These are phyloP conservation scores for Penicillium sp. DNA, from an alignment of 2,329 filamentous ascomycete species.

Conservation along the genomic window DNA sequence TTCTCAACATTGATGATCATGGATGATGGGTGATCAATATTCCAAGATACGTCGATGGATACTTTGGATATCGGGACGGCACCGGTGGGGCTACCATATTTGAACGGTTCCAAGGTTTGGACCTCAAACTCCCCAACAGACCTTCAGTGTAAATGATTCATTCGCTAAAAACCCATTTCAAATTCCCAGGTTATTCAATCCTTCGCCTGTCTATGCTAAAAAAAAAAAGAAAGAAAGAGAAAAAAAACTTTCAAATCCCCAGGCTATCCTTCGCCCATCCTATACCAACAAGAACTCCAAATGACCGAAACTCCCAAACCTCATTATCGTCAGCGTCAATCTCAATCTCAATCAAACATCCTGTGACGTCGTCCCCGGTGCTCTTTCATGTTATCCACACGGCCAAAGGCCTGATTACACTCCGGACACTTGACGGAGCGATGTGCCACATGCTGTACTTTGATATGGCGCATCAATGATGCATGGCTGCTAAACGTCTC, in stretches of 20 bases:
- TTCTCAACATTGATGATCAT: not conserved
- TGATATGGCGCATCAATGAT: not conserved
- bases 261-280: too few species aligned
- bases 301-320: too few species aligned
- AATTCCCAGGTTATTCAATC: too few species aligned
- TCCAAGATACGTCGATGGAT: not conserved
- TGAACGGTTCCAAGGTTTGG: too few species aligned
- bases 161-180: too few species aligned
- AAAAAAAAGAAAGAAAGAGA: too few species aligned
- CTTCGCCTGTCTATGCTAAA: too few species aligned
- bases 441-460: not conserved
- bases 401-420: not conserved
- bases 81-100: not conserved
- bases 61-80: not conserved
- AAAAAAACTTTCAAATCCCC: too few species aligned
- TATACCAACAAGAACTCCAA: too few species aligned
- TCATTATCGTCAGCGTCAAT: not conserved
- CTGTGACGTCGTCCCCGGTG: not conserved
- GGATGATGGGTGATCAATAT: not conserved
- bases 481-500: not conserved
- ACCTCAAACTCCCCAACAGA: not conserved
- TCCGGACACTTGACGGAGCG: not conserved
- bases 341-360: not conserved
- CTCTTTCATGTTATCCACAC: not conserved
- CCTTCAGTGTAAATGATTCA: not conserved